phyloP scores from a whole-genome alignment of 495 filamentous ascomycete species.

The Lophiostoma macrostomum region DNA sequence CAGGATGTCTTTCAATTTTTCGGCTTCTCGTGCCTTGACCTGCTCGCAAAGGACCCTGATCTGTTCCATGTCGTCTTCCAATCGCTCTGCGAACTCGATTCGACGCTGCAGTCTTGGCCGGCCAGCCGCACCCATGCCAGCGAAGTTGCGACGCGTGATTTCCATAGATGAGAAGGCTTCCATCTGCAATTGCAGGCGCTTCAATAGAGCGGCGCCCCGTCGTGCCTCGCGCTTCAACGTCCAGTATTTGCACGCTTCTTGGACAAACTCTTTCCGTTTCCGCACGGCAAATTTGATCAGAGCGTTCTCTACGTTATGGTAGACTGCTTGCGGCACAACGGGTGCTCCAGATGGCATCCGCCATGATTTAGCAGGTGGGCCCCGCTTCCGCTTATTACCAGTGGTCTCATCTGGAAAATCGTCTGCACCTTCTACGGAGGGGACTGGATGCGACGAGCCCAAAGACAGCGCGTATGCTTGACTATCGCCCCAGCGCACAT shows the following conservation, averaged over 20 bases:
- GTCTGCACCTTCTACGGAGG: slow-evolving; percentile 49
- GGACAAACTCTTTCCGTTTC: slow-evolving; percentile 85
- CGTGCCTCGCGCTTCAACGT: slow-evolving; percentile 92
- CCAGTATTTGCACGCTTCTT: slow-evolving; percentile 95
- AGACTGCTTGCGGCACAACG: slow-evolving; percentile 82
- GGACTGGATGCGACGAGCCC: slow-evolving; percentile 61
- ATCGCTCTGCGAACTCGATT: slow-evolving; percentile 78
- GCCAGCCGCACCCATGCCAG: slow-evolving; percentile 82
- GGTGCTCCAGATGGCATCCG: slow-evolving; percentile 92
- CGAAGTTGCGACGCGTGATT: slow-evolving; percentile 88
- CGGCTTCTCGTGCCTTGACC: slow-evolving; percentile 67
- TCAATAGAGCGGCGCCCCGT: slow-evolving; percentile 84
- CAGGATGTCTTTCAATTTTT: slow-evolving; percentile 72
- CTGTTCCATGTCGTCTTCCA: slow-evolving; percentile 72
- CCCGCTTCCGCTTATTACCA: slow-evolving; percentile 73
- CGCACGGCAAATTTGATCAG: slow-evolving; percentile 73
- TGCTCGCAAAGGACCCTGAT: slow-evolving; percentile 64
- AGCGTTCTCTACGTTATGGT: slow-evolving; percentile 73
- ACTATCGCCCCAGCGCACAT: slow-evolving; percentile 84
- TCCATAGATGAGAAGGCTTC: slow-evolving; percentile 96
- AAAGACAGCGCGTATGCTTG: slow-evolving; percentile 81
- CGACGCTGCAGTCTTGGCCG: slow-evolving; percentile 71
- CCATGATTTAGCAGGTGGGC: slow-evolving; percentile 70
- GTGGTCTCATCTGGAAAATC: slow-evolving; percentile 49
- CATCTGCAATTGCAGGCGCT: slow-evolving; percentile 88